phyloP scores from a whole-genome alignment of 257 asterid species.

The Oldenlandia corymbosa region DNA sequence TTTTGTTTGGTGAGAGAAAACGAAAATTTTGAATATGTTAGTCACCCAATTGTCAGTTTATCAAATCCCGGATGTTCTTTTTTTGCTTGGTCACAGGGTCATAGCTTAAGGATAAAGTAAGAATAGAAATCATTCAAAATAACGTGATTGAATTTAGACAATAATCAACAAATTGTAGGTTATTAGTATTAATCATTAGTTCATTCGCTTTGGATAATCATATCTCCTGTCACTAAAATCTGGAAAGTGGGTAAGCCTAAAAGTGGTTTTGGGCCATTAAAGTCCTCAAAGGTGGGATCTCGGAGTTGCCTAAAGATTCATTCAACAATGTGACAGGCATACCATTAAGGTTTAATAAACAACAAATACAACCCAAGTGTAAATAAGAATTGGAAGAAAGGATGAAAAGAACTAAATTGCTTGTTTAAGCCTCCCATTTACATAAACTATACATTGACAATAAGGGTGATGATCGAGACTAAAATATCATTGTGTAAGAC shows the following conservation, averaged over 20 bases:
- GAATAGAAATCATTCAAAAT: conserved; percentile 25
- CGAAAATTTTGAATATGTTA: not conserved
- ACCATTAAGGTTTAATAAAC: no score
- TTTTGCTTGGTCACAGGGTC: conserved; percentile 18
- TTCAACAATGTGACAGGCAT: no score
- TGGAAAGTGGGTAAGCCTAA: not conserved
- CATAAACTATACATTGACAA: no score
- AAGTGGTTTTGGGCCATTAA: not conserved
- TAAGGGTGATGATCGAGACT: no score
- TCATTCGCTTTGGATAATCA: not conserved
- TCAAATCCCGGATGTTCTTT: not conserved
- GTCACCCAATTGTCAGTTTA: conserved; percentile 3
- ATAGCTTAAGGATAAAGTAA: conserved; percentile 40
- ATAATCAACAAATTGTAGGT: not conserved
- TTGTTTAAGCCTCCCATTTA: no score
- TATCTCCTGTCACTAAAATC: not conserved
- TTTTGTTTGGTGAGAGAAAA: no score
- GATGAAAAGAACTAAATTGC: no score
- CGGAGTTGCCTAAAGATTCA: not conserved
- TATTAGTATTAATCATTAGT: not conserved
- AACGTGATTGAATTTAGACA: not conserved
- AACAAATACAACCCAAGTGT: no score
- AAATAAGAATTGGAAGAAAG: no score
- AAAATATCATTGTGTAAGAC: no score
- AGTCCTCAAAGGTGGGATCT: no score